These are phyloP conservation scores for Corylus americana DNA, from an alignment of 306 rosid species.

Conservation along the genomic window DNA sequence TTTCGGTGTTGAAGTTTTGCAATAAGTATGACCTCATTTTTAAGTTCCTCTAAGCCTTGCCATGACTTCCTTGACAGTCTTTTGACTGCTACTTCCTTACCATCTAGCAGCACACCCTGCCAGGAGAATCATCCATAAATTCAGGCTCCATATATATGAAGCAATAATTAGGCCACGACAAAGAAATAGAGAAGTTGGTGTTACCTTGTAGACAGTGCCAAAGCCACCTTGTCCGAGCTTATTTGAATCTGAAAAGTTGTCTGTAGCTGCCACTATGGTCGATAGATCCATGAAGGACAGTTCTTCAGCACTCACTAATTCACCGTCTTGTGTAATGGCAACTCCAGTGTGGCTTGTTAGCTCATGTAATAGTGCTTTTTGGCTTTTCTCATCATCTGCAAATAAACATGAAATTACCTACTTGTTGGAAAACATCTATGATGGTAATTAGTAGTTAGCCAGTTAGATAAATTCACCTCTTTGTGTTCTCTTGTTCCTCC, in stretches of 20 bases:
- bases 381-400: constrained; percentile 36
- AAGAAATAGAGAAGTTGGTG: background rate
- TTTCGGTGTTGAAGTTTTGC: constrained; percentile 45
- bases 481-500: constrained; percentile 2
- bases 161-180: background rate
- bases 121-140: no score
- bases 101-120: constrained; percentile 39
- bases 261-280: constrained; percentile 4
- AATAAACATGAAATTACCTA: background rate
- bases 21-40: constrained; percentile 36
- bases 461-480: constrained; percentile 29
- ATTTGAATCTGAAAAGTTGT: constrained; percentile 1
- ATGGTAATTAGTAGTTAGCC: background rate
- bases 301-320: constrained; percentile 47
- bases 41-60: constrained; percentile 43
- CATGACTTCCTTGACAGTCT: constrained; percentile 37
- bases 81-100: constrained; percentile 38
- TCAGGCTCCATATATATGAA: no score
- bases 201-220: constrained; percentile 10
- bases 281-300: constrained; percentile 39
- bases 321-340: constrained; percentile 49
- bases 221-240: background rate
- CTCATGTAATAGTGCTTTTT: constrained; percentile 29
- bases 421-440: background rate
- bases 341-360: constrained; percentile 32